Conservation (phyloP, 805 yeast species). For the Kodamaea fukazawae region DNA sequence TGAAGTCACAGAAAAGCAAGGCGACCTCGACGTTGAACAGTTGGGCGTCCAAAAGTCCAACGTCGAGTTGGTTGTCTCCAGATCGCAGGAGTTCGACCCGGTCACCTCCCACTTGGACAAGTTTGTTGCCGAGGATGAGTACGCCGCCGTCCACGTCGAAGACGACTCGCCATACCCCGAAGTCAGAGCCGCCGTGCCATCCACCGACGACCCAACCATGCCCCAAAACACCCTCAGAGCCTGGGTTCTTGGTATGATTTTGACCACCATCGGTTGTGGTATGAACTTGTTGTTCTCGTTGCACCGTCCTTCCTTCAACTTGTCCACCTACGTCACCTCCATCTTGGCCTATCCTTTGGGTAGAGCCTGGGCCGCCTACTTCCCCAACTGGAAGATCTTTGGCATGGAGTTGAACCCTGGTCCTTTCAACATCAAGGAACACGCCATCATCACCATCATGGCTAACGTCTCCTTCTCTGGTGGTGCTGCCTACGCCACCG, state of each 20-base stretch:
- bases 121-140: constrained; percentile 29
- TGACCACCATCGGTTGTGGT: constrained; percentile 55
- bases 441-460: constrained; percentile 52
- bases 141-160: constrained; percentile 41
- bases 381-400: constrained; percentile 35
- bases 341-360: constrained; percentile 64
- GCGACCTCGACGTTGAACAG: constrained; percentile 6
- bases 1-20: constrained; percentile 4
- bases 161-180: constrained; percentile 61
- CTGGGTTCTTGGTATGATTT: constrained; percentile 49
- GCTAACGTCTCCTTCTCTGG: constrained; percentile 42
- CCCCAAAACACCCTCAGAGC: constrained; percentile 55
- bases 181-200: constrained; percentile 60
- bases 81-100: constrained; percentile 34
- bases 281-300: constrained; percentile 58
- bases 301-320: constrained; percentile 52
- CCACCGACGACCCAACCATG: constrained; percentile 48
- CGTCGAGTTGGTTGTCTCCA: constrained; percentile 8
- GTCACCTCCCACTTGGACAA: constrained; percentile 25
- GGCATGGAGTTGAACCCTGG: constrained; percentile 52
- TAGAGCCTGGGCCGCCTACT: constrained; percentile 39
- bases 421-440: constrained; percentile 63
- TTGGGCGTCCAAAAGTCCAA: constrained; percentile 5
- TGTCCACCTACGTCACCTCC: constrained; percentile 54
- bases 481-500: constrained; percentile 56